Percentiles rank a stretch among this genome's conserved stretches.
Conservation (phyloP, 495 filamentous ascomycete genomes). For the Xylaria intraflava region DNA sequence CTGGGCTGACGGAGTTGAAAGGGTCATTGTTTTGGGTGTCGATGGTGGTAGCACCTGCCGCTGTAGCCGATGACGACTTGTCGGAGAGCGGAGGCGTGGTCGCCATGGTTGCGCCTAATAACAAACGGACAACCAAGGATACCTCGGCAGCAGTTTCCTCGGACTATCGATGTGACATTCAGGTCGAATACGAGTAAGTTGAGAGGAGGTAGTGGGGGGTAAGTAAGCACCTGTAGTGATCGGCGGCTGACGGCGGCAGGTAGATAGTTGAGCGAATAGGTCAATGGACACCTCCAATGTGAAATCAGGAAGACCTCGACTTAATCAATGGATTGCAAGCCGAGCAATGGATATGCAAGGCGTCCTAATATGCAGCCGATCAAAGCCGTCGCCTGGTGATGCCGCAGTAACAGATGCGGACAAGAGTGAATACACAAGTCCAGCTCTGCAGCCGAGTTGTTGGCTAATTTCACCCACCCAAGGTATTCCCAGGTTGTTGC, state of each 20-base stretch:
- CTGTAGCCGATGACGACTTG: conserved; percentile 4
- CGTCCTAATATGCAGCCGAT: neutral
- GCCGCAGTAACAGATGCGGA: neutral
- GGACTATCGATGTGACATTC: conserved; percentile 25
- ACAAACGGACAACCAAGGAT: conserved; percentile 17
- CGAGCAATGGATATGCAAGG: neutral
- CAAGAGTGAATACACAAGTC: neutral
- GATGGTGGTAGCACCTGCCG: conserved; percentile 13
- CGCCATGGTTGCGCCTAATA: conserved; percentile 20
- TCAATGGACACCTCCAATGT: neutral
- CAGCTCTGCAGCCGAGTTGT: neutral
- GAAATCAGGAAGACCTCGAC: neutral
- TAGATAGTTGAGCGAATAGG: neutral
- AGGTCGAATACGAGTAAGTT: conserved; percentile 19
- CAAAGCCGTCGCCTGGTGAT: neutral
- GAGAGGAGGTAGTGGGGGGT: conserved; percentile 2
- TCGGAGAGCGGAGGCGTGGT: conserved; percentile 13
- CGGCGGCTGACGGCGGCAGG: neutral
- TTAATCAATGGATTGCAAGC: neutral
- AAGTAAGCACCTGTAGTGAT: neutral
- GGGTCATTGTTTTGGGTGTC: conserved; percentile 34
- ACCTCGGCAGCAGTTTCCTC: conserved; percentile 18
- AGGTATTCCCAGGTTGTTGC: neutral
- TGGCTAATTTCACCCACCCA: neutral
- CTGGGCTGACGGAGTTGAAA: conserved; percentile 38